Percentiles rank a stretch among this genome's conserved stretches.
Conservation (phyloP, 805 yeast species). For the Lachancea sp. region DNA sequence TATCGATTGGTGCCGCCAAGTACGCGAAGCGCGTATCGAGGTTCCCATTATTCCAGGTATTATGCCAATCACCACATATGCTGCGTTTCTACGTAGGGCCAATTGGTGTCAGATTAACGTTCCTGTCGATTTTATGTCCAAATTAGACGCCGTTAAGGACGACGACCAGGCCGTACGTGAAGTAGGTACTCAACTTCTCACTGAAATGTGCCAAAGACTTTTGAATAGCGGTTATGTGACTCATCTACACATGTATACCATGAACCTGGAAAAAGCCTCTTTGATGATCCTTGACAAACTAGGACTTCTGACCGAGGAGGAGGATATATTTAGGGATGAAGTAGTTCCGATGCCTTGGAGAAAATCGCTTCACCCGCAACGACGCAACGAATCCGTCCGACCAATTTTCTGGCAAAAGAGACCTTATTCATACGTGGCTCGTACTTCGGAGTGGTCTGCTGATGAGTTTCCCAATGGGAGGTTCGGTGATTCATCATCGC, state of each 20-base stretch:
- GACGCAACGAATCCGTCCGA: constrained; percentile 76
- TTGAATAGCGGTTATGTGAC: constrained; percentile 65
- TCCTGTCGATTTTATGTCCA: constrained; percentile 65
- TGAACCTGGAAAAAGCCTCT: constrained; percentile 92
- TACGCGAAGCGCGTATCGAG: constrained; percentile 65
- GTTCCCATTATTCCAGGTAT: constrained; percentile 95
- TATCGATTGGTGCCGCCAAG: constrained; percentile 68
- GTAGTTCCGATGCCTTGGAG: constrained; percentile 70
- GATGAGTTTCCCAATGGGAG: constrained; percentile 98
- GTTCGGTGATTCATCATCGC: constrained; percentile 97
- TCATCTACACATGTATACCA: constrained; percentile 93
- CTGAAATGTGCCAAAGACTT: constrained; percentile 73
- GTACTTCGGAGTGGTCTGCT: constrained; percentile 76
- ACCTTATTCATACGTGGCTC: constrained; percentile 78
- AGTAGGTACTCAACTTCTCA: constrained; percentile 73
- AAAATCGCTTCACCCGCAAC: constrained; percentile 72
- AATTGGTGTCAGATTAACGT: constrained; percentile 84
- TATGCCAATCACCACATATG: constrained; percentile 97
- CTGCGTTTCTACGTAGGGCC: constrained; percentile 88
- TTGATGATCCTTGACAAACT: constrained; percentile 78
- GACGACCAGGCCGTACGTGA: constrained; percentile 86
- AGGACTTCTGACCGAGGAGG: constrained; percentile 40
- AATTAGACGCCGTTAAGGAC: constrained; percentile 75
- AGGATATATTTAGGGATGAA: constrained; percentile 33
- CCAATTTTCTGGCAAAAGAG: constrained; percentile 97